A percentile compares a stretch with the other conserved stretches of the same genome.
Evolutionary conservation across 2,329 filamentous ascomycete species (phyloP).

Genomic region (Stemphylium beticola): DNA sequence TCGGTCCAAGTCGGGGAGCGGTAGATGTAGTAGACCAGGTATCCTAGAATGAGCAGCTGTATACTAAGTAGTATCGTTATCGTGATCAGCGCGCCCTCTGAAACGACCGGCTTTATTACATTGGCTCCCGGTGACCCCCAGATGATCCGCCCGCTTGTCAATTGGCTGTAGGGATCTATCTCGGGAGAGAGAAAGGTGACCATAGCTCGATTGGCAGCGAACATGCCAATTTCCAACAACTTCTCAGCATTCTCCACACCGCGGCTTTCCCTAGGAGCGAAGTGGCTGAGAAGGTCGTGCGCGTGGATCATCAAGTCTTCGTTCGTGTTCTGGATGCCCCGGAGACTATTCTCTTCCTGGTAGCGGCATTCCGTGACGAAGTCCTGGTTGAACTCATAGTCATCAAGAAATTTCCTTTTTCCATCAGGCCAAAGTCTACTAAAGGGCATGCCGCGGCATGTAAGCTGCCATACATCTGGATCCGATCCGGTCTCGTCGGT

Average conservation of each 20-base stretch:
- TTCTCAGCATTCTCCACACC: not conserved
- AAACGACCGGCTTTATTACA: not conserved
- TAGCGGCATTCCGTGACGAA: no score
- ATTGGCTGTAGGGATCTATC: not conserved
- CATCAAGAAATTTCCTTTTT: no score
- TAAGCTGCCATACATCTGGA: no score
- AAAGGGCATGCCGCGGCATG: no score
- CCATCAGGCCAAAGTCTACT: no score
- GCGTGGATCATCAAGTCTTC: no score
- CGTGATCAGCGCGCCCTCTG: fast-evolving
- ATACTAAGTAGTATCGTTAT: not conserved
- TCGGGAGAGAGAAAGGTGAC: not conserved
- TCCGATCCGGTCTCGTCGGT: no score
- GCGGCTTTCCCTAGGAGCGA: no score
- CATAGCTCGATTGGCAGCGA: not conserved
- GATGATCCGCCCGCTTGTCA: not conserved
- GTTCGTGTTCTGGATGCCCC: no score
- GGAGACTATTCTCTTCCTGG: no score
- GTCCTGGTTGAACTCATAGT: not conserved
- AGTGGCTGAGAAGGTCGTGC: no score
- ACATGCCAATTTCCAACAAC: not conserved
- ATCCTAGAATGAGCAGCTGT: not conserved
- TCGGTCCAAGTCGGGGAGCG: not conserved
- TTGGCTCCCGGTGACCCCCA: not conserved
- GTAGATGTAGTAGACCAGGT: not conserved